Base-by-base conservation (phyloP, 805 yeast species). In the Yarrowia osloensis region DNA sequence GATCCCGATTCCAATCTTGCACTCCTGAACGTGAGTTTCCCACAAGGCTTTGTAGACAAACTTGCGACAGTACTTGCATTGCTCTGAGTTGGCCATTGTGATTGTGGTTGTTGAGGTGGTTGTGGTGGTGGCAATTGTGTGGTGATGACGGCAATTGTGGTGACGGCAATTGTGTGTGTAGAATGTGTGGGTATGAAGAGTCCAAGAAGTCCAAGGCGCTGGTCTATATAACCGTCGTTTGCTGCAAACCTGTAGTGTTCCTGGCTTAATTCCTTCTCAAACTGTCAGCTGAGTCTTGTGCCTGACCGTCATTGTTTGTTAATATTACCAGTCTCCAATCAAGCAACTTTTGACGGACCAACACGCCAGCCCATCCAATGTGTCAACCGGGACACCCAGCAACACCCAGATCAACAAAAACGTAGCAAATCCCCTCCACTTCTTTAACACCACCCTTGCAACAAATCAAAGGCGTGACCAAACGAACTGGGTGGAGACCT, bases 31-130 rank as follows among this genome's bases (percentile, higher is more conserved):
- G 17, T 57, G 63, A 8, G 63, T 57, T 17, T 40, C 49, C 63
- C 63, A 57, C 26, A 57, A 21, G 3, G 9, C 49, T 12, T 57
- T 57, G 63, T 39, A 40, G 19, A 57, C 63, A 29, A 57, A 57
- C 21, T 28, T 39, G 37, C 63, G 49, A 29, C 63, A 57, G 63
- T 57, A 57, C 19, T 57, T 17, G 63, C 63, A 57, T 28, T 57
- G 63, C 39, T 40, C 49, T 1, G 63, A 28, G 42, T 57, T 57
- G 28, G 62, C 21, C 63, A 57, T 55, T 15, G 62, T 54, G 40
- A 6, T 88, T 91, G 15, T 49, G 24, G 2, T 47, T 17, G 17
- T 28, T 0, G 13, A 9, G 7, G n/a, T 49, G 24, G 22, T 11
- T 3, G 42, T n/a, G 42, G 2, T n/a, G 4, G n/a, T n/a, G n/a